Conservation (phyloP, 2,329 filamentous ascomycete genomes). For the Fusarium torreyae region DNA sequence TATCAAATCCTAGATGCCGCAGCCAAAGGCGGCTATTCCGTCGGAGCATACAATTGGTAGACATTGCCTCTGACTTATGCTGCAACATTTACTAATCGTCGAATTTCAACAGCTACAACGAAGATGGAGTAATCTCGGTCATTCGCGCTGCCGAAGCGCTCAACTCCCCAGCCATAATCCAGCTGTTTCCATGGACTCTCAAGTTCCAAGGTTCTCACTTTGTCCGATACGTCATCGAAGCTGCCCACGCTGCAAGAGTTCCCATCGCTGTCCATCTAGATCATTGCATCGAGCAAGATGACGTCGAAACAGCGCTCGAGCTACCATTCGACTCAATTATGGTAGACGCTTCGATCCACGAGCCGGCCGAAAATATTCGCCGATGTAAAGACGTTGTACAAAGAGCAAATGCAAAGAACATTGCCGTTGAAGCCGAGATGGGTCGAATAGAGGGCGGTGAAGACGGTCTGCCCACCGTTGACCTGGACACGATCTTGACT, state of each 20-base stretch:
- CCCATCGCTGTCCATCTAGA: conserved; percentile 71
- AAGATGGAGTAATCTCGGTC: conserved; percentile 74
- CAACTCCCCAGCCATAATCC: conserved; percentile 73
- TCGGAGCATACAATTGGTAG: conserved; percentile 62
- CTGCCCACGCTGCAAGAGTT: conserved; percentile 64
- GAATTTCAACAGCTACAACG: conserved; percentile 62
- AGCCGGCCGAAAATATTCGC: conserved; percentile 73
- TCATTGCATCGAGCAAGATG: conserved; percentile 63
- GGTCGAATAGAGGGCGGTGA: conserved; percentile 54
- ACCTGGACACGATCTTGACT: conserved; percentile 22
- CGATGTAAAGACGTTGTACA: conserved; percentile 70
- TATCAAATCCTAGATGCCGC: conserved; percentile 63
- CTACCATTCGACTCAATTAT: conserved; percentile 74
- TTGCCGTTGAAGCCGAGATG: conserved; percentile 76
- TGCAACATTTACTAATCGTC: too few species aligned
- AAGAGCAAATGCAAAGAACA: conserved; percentile 72
- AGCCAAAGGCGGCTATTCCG: conserved; percentile 61
- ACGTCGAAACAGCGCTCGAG: conserved; percentile 49
- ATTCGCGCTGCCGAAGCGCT: conserved; percentile 74
- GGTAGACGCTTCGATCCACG: conserved; percentile 77
- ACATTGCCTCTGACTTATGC: too few species aligned
- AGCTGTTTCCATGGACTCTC: conserved; percentile 77
- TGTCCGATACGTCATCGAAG: conserved; percentile 63
- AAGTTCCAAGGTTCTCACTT: conserved; percentile 68
- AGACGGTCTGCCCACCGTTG: conserved; percentile 24